Evolutionary conservation across 1,139 yeast species (phyloP).

Genomic region (Pichia sp.): DNA sequence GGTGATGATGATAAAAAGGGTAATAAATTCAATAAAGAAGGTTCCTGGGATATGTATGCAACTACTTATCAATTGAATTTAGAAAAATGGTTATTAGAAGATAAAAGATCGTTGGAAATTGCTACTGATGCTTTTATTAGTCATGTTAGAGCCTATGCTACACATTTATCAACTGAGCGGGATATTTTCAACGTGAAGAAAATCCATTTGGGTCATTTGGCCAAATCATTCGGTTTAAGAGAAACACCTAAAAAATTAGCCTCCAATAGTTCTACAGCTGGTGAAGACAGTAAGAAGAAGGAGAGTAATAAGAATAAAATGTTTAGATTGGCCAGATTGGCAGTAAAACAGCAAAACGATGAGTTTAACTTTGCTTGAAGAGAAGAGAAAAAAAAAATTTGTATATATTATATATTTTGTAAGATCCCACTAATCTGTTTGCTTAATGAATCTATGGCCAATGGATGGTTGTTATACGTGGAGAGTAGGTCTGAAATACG

Average conservation of each 20-base stretch:
- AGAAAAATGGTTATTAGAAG: conserved; percentile 82
- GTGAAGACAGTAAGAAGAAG: conserved; percentile 35
- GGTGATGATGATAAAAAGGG: conserved; percentile 23
- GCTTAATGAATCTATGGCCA: neutral
- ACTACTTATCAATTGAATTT: conserved; percentile 92
- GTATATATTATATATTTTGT: neutral
- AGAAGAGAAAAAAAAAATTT: neutral
- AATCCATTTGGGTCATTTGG: conserved; percentile 90
- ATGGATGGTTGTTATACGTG: no score
- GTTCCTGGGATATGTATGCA: conserved; percentile 86
- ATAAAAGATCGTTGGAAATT: conserved; percentile 44
- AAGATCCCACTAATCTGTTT: neutral
- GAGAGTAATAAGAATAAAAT: conserved; percentile 62
- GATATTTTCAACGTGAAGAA: conserved; percentile 68
- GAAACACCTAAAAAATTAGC: conserved; percentile 78
- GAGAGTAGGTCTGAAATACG: no score
- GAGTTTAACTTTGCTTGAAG: conserved; percentile 59
- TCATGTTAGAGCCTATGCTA: conserved; percentile 93
- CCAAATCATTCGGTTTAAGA: conserved; percentile 88
- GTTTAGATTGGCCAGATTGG: conserved; percentile 70
- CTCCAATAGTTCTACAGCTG: conserved; percentile 28
- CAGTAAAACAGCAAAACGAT: conserved; percentile 50
- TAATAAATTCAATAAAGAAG: conserved; percentile 25
- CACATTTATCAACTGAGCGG: conserved; percentile 79
- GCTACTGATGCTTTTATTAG: conserved; percentile 66